Evolutionary conservation across 257 asterid genomes (phyloP).

Genomic region (Capsicum pubescens): DNA sequence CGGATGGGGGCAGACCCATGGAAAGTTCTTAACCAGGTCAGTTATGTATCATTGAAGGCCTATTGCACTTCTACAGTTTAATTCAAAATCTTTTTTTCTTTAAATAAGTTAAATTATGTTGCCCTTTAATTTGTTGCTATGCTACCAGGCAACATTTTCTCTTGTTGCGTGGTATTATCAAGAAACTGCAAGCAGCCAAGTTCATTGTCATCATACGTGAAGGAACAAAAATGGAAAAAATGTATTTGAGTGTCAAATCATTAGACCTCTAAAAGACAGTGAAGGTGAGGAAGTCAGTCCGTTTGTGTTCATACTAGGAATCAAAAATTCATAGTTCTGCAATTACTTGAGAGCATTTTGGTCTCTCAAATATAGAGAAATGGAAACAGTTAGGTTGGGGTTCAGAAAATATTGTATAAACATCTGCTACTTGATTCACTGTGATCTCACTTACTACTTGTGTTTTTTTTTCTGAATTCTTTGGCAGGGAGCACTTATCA

Average conservation of each 20-base stretch:
- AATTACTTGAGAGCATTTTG: not conserved
- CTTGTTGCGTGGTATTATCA: not conserved
- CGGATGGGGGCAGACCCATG: constrained; percentile 99
- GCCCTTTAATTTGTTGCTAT: constrained; percentile 14
- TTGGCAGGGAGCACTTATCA: constrained; percentile 14
- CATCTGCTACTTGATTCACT: constrained; percentile 24
- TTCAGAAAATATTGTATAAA: not conserved
- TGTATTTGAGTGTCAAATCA: not conserved
- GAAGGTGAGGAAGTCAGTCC: not conserved
- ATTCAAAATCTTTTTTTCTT: not conserved
- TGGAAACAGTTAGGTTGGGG: not conserved
- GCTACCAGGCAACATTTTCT: not conserved
- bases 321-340: constrained; percentile 8
- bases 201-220: not conserved
- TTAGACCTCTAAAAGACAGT: not conserved
- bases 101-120: not conserved
- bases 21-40: constrained; percentile 94
- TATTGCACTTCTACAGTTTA: not conserved
- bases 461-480: not conserved
- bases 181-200: not conserved
- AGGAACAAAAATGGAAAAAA: not conserved
- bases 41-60: constrained; percentile 26
- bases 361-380: not conserved
- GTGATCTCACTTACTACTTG: not conserved
- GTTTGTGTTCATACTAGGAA: not conserved